Base-by-base conservation (phyloP, 352 stramenopile genomes). In the Plasmopara muralis region DNA sequence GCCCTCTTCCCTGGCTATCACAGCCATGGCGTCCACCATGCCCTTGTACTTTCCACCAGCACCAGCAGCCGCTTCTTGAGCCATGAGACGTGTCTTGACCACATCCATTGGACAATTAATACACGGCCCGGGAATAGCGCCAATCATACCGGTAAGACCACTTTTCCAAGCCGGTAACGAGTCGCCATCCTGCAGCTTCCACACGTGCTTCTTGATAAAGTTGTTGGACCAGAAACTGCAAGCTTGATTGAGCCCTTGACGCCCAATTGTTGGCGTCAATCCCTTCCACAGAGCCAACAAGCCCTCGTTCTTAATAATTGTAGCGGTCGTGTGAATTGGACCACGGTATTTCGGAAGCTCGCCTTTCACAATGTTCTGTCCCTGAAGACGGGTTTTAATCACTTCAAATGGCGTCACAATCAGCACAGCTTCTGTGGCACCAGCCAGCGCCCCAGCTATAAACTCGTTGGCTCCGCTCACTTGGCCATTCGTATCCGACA, bases 181-280 rank as follows among this genome's bases (percentile, higher is more conserved):
- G 37, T 95, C 72, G 28, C 84, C 86, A 43, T 95, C 88, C 45
- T 93, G 68, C 9, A 90, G 45, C 53, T 87, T 82, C 83, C 79
- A 93, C 52, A 93, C 66, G 64, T 90, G 47, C 66, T 84, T 89
- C 71, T 93, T 93, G 71, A 97, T 91, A 31, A 82, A 83, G 62
- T 97, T 97, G 75, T 98, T 98, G 35, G 77, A 95, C 59, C 94
- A 98, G 69, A 99, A 99, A 65, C 97, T 98, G 53, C 97, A 97
- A 13, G 95, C 95, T 69, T 99, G 96, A 77, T 99, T 99, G 48
- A 95, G 90, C 9, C 96, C 96, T 70, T 99, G 95, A 41, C 96
- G 85, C n/a, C 97, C 74, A 62, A 98, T 98, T 7, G 96, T 99
- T 5, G 96, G 96, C 14, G 94, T 81, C 44, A 95, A 72, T 31